Evolutionary conservation across 108 stramenopile genomes (phyloP).

Genomic region (Skeletonema marinoi): DNA sequence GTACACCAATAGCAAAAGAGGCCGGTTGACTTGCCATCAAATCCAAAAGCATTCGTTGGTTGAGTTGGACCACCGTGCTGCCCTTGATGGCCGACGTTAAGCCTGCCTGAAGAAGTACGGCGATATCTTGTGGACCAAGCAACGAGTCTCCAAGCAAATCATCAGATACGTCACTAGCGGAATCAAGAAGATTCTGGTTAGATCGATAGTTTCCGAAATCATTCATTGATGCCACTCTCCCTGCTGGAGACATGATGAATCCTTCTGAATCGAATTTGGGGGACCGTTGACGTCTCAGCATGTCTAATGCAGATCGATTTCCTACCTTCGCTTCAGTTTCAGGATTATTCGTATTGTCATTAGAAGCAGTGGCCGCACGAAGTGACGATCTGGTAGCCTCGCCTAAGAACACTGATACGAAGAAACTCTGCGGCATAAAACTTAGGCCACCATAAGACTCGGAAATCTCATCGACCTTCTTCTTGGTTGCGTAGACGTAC

Average conservation of each 20-base stretch:
- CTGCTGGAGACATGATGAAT: slow-evolving; percentile 71
- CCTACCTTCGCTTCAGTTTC: slow-evolving; percentile 9
- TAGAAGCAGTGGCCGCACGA: slow-evolving; percentile 30
- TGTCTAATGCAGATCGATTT: slow-evolving; percentile 29
- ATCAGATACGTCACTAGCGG: slow-evolving; percentile 15
- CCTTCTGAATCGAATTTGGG: slow-evolving; percentile 47
- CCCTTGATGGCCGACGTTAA: slow-evolving; percentile 86
- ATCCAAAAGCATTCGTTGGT: slow-evolving; percentile 91
- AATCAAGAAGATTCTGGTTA: neutral
- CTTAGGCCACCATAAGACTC: slow-evolving; percentile 89
- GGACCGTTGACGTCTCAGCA: slow-evolving; percentile 37
- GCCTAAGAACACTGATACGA: slow-evolving; percentile 87
- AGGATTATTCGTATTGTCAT: neutral
- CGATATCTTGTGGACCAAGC: slow-evolving; percentile 88
- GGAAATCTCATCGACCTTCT: slow-evolving; percentile 86
- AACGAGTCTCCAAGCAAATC: slow-evolving; percentile 86
- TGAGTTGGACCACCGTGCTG: slow-evolving; percentile 89
- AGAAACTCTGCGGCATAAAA: slow-evolving; percentile 89
- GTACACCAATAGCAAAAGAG: slow-evolving; percentile 81
- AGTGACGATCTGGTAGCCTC: slow-evolving; percentile 85
- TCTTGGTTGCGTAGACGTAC: slow-evolving; percentile 87
- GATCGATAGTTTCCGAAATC: slow-evolving; percentile 30
- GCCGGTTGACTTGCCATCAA: slow-evolving; percentile 87
- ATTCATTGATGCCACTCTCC: slow-evolving; percentile 61
- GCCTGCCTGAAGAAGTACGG: slow-evolving; percentile 89